Base-by-base conservation (phyloP, 148 eudicot species). In the Euryodendron excelsum region DNA sequence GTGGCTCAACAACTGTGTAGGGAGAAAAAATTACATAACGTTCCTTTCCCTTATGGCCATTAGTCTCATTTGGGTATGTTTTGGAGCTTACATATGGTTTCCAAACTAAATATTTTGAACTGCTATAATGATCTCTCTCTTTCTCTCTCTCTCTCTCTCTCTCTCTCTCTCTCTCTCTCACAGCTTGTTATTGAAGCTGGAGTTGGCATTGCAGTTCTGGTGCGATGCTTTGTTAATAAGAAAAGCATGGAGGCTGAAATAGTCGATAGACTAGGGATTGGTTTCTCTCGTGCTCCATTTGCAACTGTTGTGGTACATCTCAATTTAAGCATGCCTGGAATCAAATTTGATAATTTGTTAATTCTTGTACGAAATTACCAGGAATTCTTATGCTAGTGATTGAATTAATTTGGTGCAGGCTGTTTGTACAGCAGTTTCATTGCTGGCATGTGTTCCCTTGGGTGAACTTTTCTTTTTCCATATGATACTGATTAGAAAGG, bases 1-100 rank as follows among this genome's bases (percentile, higher is more conserved):
- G 99, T 96, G 99, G 99, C 95, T 96, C 41, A 96, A 96, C 89
- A 96, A 96, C 77, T 96, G 99, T 73, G 98, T 96, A 52, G 99
- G 99, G 34, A 87, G 93, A 69, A 93, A 91, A 79, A 96, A 96
- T 75, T 96, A 93, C 79, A 37, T 78, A 52, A 96, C 97, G 37
- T 96, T 96, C 79, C 89, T 96, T 81, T 88, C 85, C 78, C 95
- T 96, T 73, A 96, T 96, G 98, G 98, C 91, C 75, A 64, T 75
- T 73, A 90, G 98, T 84, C 89, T 96, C 64, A 44, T 91, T 52
- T 93, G 99, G 99, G 98, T 96, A 96, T 78, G 94, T 86, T 76
- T 74, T 64, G 59, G 50, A 80, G 70, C 31, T 28, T 61, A 48
- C 23, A 79, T 33, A 75, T 61, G 44, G 14, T 75, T 28, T 69